These are phyloP conservation scores for Conringia planisiliqua DNA, from an alignment of 345 rosid species.

Conservation along the genomic window DNA sequence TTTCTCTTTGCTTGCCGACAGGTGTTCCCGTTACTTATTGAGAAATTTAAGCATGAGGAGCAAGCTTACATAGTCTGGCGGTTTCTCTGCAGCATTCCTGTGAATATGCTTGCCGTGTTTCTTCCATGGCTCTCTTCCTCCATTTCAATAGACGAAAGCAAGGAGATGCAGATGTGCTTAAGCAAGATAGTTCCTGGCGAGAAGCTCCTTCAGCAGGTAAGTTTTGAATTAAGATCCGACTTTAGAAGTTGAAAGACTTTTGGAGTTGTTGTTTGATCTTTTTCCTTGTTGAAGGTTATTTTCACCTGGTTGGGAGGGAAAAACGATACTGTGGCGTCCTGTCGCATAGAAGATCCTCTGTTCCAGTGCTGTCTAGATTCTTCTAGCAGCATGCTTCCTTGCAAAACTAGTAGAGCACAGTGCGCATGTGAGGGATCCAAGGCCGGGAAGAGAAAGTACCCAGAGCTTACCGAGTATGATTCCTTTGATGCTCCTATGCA, in stretches of 20 bases:
- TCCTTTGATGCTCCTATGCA: conserved; percentile 36
- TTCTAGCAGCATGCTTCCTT: conserved; percentile 35
- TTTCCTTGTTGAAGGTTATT: conserved; percentile 51
- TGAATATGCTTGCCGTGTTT: conserved; percentile 77
- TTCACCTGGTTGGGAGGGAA: conserved; percentile 75
- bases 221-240: conserved; percentile 10
- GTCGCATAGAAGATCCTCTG: conserved; percentile 35
- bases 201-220: conserved; percentile 77
- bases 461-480: conserved; percentile 42
- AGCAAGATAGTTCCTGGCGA: conserved; percentile 74
- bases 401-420: conserved; percentile 36
- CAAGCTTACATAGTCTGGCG: conserved; percentile 89
- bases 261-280: conserved; percentile 16
- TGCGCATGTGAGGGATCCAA: conserved; percentile 56
- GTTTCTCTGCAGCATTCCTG: conserved; percentile 91
- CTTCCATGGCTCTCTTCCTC: conserved; percentile 89
- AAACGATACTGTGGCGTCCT: conserved; percentile 24
- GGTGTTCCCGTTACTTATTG: conserved; percentile 86
- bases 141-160: conserved; percentile 62
- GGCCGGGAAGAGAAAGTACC: conserved; percentile 66
- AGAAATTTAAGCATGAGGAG: conserved; percentile 77
- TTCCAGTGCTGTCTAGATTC: conserved; percentile 39
- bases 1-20: conserved; percentile 20
- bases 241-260: not conserved
- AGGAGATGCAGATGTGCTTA: conserved; percentile 71